phyloP scores from a whole-genome alignment of 257 asterid genomes.

The Leonotis leonurus region DNA sequence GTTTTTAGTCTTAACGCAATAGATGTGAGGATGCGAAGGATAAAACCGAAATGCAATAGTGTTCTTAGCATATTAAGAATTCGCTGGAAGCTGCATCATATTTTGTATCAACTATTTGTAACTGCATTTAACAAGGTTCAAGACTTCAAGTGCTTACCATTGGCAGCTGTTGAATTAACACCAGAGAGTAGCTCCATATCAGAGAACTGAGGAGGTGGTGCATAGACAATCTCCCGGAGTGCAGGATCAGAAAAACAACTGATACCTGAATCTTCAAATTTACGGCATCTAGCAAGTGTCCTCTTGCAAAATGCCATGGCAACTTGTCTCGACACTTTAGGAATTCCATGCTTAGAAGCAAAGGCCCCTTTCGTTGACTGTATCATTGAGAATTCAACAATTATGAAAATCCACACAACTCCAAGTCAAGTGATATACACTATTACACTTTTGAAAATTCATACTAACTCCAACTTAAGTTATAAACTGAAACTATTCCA shows the following conservation, averaged over 20 bases:
- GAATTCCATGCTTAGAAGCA: constrained; percentile 72
- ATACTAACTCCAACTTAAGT: not conserved
- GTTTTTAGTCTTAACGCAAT: constrained; percentile 10
- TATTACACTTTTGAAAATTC: not conserved
- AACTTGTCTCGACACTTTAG: constrained; percentile 70
- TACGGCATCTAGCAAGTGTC: constrained; percentile 66
- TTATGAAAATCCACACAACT: too few species aligned
- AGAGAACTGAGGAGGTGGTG: constrained; percentile 63
- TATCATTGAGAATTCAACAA: not conserved
- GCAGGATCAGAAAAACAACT: constrained; percentile 80
- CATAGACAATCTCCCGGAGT: constrained; percentile 59
- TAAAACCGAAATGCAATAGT: too few species aligned
- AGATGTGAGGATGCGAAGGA: not conserved
- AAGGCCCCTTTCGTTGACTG: constrained; percentile 87
- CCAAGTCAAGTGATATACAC: not conserved
- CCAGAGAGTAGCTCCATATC: constrained; percentile 49
- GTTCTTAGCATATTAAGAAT: not conserved
- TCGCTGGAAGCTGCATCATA: not conserved
- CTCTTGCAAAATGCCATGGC: constrained; percentile 77
- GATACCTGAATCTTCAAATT: constrained; percentile 58
- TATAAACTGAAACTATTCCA: not conserved
- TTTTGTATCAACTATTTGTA: not conserved
- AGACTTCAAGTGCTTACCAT: constrained; percentile 31
- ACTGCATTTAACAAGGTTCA: not conserved
- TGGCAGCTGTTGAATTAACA: constrained; percentile 24